Evolutionary conservation across 2,329 filamentous ascomycete genomes (phyloP), one percentile per base, ranked within the genome.

Genomic region (Davidsoniella australis): DNA sequence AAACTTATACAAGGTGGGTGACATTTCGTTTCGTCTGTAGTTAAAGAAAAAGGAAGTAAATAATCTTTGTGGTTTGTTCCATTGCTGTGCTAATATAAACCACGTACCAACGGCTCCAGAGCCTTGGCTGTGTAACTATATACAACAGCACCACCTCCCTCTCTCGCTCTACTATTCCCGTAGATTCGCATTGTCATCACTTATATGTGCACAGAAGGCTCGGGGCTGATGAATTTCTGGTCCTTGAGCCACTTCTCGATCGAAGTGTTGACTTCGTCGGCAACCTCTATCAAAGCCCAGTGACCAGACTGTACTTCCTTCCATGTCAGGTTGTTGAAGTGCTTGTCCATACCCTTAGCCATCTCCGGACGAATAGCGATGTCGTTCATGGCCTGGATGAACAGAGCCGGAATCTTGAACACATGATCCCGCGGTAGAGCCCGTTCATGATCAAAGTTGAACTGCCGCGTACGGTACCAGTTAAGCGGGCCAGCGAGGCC

Each of bases 401-500:
- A 85, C 57, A 96, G 68, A 4, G 79, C 71, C 0, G 86, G 85
- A 58, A 76, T 67, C 43, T 69, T 64, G 47, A 84, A 54, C 14
- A 44, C 47, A 7, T 43, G 59, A 69, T 49, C 33, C 54, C 77
- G 58, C 47, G 76, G 68, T 39, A 84, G 66, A 40, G 68, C 61
- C 44, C 62, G 56, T 59, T 95, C 91, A 55, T 95, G 85, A 39
- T 85, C 73, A 60, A 71, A 83, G 63, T 94, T 94, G 55, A 80
- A 63, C 61, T 75, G 67, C 17, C 75, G 69, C 2, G 75, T 82
- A 41, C 87, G 78, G 66, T 98, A 98, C 85, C 86, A 95, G 64
- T 88, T 91, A 53, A 86, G 68, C 14, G 86, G 85, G 0, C 86
- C 86, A 55, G 80, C 76, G 55, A 96, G 63, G 42, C 86, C 85